A percentile compares a stretch with the other conserved stretches of the same genome.
phyloP scores from a whole-genome alignment of 2,329 filamentous ascomycete species.

The Lomentospora prolificans region DNA sequence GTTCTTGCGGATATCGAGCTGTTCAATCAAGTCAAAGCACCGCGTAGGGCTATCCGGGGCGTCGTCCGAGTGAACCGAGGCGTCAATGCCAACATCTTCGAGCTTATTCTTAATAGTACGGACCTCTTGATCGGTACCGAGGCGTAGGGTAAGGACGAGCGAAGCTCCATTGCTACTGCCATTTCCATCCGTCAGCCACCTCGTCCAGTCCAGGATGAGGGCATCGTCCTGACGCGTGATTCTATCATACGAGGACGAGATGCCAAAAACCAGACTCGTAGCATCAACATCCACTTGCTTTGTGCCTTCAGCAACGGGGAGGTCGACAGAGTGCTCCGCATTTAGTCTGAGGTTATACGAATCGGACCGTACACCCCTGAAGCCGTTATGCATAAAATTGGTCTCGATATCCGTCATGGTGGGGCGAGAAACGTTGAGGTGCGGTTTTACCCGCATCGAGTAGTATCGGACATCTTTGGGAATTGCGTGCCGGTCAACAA shows the following conservation, averaged over 20 bases:
- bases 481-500: constrained; percentile 20
- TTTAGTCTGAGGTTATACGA: constrained; percentile 18
- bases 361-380: constrained; percentile 17
- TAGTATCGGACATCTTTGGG: constrained; percentile 13
- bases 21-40: constrained; percentile 28
- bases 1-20: constrained; percentile 22
- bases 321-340: constrained; percentile 20
- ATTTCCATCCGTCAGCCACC: constrained; percentile 34
- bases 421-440: constrained; percentile 10
- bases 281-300: constrained; percentile 25
- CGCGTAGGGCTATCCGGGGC: constrained; percentile 22
- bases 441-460: constrained; percentile 7
- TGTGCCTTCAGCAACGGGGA: constrained; percentile 23
- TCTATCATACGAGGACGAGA: constrained; percentile 26
- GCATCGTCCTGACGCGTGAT: constrained; percentile 27
- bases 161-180: constrained; percentile 31
- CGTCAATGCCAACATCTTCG: constrained; percentile 27
- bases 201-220: constrained; percentile 31
- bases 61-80: constrained; percentile 22
- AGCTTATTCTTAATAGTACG: constrained; percentile 21
- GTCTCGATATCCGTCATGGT: constrained; percentile 20
- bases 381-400: constrained; percentile 21
- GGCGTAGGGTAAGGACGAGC: constrained; percentile 31
- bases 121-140: constrained; percentile 23
- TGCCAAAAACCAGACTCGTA: constrained; percentile 23